phyloP scores from a whole-genome alignment of 202 grass and related monocot genomes.

The Zoysia matrella region DNA sequence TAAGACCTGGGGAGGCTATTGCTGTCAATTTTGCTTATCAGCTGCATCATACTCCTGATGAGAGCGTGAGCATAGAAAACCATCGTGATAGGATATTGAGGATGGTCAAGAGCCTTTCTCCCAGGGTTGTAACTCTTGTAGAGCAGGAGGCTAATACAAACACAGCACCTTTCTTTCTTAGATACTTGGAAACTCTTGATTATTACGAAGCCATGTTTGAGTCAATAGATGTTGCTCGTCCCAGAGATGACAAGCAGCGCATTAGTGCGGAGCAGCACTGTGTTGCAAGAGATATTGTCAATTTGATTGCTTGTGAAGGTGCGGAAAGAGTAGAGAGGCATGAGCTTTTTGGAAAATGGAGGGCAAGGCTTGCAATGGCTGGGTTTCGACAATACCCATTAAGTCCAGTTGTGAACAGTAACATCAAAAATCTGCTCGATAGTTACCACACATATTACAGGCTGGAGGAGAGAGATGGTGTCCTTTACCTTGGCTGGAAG shows the following conservation, averaged over 20 bases:
- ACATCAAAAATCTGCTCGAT: slow-evolving; percentile 59
- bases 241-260: slow-evolving; percentile 69
- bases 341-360: slow-evolving; percentile 92
- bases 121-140: slow-evolving; percentile 79
- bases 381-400: slow-evolving; percentile 32
- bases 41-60: slow-evolving; percentile 90
- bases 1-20: slow-evolving; percentile 64
- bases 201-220: slow-evolving; percentile 97
- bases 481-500: slow-evolving; percentile 92
- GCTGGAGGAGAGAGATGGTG: slow-evolving; percentile 65
- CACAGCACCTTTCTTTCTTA: slow-evolving; percentile 79
- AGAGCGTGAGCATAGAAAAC: slow-evolving; percentile 77
- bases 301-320: slow-evolving; percentile 93
- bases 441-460: slow-evolving; percentile 62
- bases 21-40: slow-evolving; percentile 85
- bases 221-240: slow-evolving; percentile 73
- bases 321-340: slow-evolving; percentile 85
- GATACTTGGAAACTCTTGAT: slow-evolving; percentile 80
- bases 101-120: slow-evolving; percentile 81
- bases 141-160: slow-evolving; percentile 98
- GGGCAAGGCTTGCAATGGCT: slow-evolving; percentile 48
- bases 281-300: slow-evolving; percentile 93
- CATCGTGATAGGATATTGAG: slow-evolving; percentile 82
- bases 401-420: slow-evolving; percentile 67
- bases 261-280: slow-evolving; percentile 88